Evolutionary conservation across 2,329 filamentous ascomycete species (phyloP).

Genomic region (Talaromyces pinophilus): DNA sequence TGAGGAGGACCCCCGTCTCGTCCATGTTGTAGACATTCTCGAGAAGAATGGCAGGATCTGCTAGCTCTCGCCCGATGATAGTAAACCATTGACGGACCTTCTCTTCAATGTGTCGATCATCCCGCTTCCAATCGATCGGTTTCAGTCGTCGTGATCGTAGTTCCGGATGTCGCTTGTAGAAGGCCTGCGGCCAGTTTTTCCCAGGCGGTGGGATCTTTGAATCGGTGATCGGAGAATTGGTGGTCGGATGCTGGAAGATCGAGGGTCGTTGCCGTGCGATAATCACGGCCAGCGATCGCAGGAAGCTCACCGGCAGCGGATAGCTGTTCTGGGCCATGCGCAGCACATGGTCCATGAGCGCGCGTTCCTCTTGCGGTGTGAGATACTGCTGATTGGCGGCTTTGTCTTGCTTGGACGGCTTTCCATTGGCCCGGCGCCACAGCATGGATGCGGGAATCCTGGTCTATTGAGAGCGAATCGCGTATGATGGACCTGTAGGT

Average conservation of each 20-base stretch:
- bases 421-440: too few relatives aligned
- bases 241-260: neutral
- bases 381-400: too few relatives aligned
- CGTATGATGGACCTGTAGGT: too few relatives aligned
- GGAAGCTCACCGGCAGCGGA: neutral
- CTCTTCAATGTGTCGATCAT: neutral
- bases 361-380: too few relatives aligned
- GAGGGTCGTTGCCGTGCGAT: constrained; percentile 3
- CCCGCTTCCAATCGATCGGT: too few relatives aligned
- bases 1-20: constrained; percentile 36
- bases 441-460: too few relatives aligned
- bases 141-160: constrained; percentile 7
- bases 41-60: constrained; percentile 28
- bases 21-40: constrained; percentile 43
- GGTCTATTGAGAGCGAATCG: too few relatives aligned
- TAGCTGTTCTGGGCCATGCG: neutral
- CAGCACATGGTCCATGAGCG: neutral
- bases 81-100: constrained; percentile 18
- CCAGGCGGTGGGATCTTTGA: too few relatives aligned
- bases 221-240: too few relatives aligned
- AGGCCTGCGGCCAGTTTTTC: too few relatives aligned
- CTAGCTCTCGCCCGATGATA: constrained; percentile 32
- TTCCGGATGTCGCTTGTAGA: neutral
- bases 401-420: too few relatives aligned
- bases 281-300: neutral